Evolutionary conservation across 495 filamentous ascomycete species (phyloP).

Genomic region (Bryoglossum gracile): DNA sequence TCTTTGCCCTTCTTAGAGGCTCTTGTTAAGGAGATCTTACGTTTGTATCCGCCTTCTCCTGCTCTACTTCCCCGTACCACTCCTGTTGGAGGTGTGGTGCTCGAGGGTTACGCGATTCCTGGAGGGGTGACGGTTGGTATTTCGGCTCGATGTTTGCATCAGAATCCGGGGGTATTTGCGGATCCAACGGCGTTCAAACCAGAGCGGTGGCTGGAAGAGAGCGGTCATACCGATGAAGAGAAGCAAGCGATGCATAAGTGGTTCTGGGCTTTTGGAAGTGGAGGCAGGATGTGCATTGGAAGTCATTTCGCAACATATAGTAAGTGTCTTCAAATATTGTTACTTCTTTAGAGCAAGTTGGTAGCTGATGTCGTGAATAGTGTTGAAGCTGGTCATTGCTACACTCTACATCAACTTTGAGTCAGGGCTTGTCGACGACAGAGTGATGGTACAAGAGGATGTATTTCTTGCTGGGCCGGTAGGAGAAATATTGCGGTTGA

Average conservation of each 20-base stretch:
- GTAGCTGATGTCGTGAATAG: no score
- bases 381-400: constrained; percentile 50
- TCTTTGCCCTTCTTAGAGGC: constrained; percentile 61
- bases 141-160: constrained; percentile 59
- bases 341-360: no score
- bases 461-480: constrained; percentile 54
- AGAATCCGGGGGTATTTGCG: constrained; percentile 51
- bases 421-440: constrained; percentile 46
- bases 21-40: constrained; percentile 63
- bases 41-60: constrained; percentile 66
- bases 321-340: no score
- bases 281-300: constrained; percentile 75
- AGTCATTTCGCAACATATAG: constrained; percentile 66
- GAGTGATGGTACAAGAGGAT: constrained; percentile 52
- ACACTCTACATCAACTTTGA: constrained; percentile 58
- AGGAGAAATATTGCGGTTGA: constrained; percentile 32
- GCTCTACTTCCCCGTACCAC: constrained; percentile 67
- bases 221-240: constrained; percentile 32
- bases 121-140: constrained; percentile 54
- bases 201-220: constrained; percentile 45
- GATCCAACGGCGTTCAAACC: constrained; percentile 52
- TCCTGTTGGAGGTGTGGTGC: constrained; percentile 38
- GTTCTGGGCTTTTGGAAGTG: constrained; percentile 80
- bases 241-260: constrained; percentile 44
- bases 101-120: constrained; percentile 53